Percentiles rank a stretch among this genome's conserved stretches.
phyloP scores from a whole-genome alignment of 1,284 basidiomycete species.

The Leccinum subspadiceum region DNA sequence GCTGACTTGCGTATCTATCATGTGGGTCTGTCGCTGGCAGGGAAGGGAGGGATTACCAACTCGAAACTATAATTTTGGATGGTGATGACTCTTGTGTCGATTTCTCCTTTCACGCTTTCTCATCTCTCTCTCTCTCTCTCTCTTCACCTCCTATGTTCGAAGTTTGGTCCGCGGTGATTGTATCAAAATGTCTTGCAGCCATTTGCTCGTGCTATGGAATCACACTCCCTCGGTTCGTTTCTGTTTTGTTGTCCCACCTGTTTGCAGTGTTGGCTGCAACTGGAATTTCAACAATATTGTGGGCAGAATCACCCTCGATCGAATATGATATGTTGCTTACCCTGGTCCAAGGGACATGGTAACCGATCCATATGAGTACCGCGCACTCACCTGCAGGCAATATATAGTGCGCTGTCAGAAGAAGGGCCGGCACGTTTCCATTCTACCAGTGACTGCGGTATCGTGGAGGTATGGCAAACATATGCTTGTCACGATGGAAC shows the following conservation, averaged over 20 bases:
- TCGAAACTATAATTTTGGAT: conserved; percentile 13
- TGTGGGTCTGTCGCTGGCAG: conserved; percentile 16
- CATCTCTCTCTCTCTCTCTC: background rate
- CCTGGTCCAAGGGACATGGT: conserved; percentile 10
- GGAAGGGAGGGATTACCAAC: conserved; percentile 8
- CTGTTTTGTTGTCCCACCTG: conserved; percentile 1
- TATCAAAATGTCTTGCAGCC: conserved; percentile 18
- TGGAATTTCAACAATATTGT: background rate
- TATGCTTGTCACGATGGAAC: background rate
- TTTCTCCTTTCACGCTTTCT: conserved; percentile 6
- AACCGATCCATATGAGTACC: conserved; percentile 10
- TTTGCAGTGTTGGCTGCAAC: conserved; percentile 3
- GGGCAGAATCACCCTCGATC: background rate
- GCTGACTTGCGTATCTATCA: conserved; percentile 19
- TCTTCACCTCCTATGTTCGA: conserved; percentile 6
- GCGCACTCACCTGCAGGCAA: conserved; percentile 2
- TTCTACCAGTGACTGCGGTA: background rate
- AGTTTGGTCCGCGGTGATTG: conserved; percentile 17
- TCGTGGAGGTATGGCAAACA: background rate
- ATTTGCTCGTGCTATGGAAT: conserved; percentile 17
- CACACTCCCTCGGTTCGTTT: conserved; percentile 9
- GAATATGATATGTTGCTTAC: background rate
- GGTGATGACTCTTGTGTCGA: conserved; percentile 13
- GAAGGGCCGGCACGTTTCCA: background rate
- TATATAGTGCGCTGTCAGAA: conserved; percentile 3